Evolutionary conservation across 345 rosid genomes (phyloP).

Genomic region (Populus alba): DNA sequence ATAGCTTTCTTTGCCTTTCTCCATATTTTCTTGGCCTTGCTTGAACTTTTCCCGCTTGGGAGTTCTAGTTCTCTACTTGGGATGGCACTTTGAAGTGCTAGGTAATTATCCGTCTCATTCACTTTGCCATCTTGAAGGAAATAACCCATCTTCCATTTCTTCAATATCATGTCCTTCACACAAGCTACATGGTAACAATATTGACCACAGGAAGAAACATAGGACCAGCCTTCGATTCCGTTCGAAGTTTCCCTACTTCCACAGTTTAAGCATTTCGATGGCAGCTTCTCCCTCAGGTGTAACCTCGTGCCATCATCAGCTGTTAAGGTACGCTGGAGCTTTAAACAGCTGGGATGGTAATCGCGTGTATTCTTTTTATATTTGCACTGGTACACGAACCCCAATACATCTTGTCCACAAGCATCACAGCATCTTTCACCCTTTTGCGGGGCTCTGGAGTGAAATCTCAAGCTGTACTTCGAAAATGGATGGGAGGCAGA

Average conservation of each 20-base stretch:
- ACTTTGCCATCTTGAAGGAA: neutral
- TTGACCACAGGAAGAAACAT: neutral
- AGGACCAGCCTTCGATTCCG: slow-evolving; percentile 5
- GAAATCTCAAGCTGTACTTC: slow-evolving; percentile 1
- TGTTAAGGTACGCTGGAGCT: neutral
- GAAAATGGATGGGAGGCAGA: neutral
- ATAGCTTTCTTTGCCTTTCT: neutral
- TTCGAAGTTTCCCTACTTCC: neutral
- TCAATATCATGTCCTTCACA: neutral
- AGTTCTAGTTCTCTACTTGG: neutral
- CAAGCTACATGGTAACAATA: slow-evolving; percentile 15
- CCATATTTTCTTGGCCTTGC: neutral
- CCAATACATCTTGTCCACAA: slow-evolving; percentile 7
- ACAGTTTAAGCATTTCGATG: slow-evolving; percentile 3
- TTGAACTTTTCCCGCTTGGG: neutral
- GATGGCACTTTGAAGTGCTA: neutral
- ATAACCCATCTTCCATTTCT: neutral
- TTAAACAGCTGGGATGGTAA: slow-evolving; percentile 2
- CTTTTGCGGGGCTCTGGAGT: neutral
- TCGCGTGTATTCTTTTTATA: neutral
- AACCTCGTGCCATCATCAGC: neutral
- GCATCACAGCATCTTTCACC: slow-evolving; percentile 10
- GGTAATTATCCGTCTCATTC: neutral
- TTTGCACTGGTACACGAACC: slow-evolving; percentile 11
- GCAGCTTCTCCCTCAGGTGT: neutral